A percentile compares a stretch with the other conserved stretches of the same genome.
Conservation (phyloP, 371 early-diverging fungal species). For the Phascolomyces articulosus region DNA sequence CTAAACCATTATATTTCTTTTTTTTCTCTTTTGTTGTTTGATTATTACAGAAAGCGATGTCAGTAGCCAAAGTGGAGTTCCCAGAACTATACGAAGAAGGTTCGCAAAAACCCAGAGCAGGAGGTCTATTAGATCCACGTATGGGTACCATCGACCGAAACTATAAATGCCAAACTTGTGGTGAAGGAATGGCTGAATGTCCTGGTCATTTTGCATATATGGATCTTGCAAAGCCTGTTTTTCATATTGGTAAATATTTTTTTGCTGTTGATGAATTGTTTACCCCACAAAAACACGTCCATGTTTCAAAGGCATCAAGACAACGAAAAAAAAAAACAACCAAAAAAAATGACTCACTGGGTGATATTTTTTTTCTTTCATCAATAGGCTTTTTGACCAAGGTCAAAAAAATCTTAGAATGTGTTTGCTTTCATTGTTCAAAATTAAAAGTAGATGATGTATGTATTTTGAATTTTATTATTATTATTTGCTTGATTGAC, state of each 20-base stretch:
- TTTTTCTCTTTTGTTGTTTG: neutral
- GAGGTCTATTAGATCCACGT: conserved; percentile 96
- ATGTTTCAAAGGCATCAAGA: too few species aligned
- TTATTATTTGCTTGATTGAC: conserved; percentile 5
- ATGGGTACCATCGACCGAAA: conserved; percentile 99
- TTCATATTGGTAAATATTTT: conserved; percentile 76
- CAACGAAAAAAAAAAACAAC: too few species aligned
- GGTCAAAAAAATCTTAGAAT: conserved; percentile 99
- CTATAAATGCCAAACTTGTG: conserved; percentile 98
- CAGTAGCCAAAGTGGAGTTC: conserved; percentile 94
- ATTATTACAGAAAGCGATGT: conserved; percentile 86
- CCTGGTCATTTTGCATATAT: conserved; percentile 99
- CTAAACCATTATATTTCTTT: too few species aligned
- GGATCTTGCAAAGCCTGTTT: conserved; percentile 98
- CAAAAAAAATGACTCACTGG: too few species aligned
- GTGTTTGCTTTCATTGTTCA: conserved; percentile 99
- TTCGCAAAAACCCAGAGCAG: conserved; percentile 79
- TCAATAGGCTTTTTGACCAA: conserved; percentile 73
- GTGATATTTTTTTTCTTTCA: too few species aligned
- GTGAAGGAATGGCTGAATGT: conserved; percentile 95
- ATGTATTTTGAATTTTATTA: conserved; percentile 23
- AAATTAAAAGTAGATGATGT: conserved; percentile 91
- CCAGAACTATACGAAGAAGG: conserved; percentile 98
- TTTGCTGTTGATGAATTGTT: neutral
- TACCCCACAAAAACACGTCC: too few species aligned